Conservation (phyloP, 2,329 filamentous ascomycete genomes). For the Aspergillus neotritici region DNA sequence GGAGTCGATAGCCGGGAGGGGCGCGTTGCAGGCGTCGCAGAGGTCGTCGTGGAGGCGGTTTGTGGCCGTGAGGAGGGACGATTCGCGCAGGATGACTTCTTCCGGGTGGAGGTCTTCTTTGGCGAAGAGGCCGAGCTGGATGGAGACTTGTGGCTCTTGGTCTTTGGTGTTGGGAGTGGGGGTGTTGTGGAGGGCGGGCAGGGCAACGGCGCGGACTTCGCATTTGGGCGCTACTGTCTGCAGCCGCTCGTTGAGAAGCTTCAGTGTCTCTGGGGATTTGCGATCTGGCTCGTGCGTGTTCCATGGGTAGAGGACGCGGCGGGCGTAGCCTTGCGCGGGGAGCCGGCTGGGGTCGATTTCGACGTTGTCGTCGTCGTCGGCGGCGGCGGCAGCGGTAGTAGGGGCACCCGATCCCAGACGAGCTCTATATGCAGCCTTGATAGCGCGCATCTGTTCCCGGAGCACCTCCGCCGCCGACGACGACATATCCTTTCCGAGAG, state of each 20-base stretch:
- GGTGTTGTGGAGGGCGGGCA: constrained; percentile 61
- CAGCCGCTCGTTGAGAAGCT: constrained; percentile 66
- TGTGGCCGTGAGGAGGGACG: constrained; percentile 80
- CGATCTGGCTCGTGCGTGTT: constrained; percentile 57
- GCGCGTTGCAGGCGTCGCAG: constrained; percentile 81
- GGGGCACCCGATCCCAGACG: constrained; percentile 7
- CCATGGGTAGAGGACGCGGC: constrained; percentile 59
- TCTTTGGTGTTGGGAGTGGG: constrained; percentile 6
- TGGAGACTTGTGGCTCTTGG: constrained; percentile 41
- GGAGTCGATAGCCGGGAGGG: constrained; percentile 56
- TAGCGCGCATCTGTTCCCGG: constrained; percentile 23
- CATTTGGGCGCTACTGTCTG: constrained; percentile 69
- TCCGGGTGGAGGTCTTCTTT: constrained; percentile 71
- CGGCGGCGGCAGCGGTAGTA: background rate
- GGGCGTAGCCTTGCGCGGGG: constrained; percentile 36
- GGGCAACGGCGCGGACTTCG: constrained; percentile 66
- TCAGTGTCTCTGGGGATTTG: constrained; percentile 51
- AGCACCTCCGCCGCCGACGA: constrained; percentile 12
- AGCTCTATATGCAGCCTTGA: constrained; percentile 24
- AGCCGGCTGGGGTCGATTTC: constrained; percentile 28
- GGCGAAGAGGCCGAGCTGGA: constrained; percentile 86
- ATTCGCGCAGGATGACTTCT: constrained; percentile 72
- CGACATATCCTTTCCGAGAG: constrained; percentile 13
- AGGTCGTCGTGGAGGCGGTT: constrained; percentile 79
- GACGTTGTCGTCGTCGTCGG: constrained; percentile 6